Evolutionary conservation across 495 filamentous ascomycete species (phyloP), one percentile per base, ranked within the genome.

Genomic region (Tuber melanosporum): DNA sequence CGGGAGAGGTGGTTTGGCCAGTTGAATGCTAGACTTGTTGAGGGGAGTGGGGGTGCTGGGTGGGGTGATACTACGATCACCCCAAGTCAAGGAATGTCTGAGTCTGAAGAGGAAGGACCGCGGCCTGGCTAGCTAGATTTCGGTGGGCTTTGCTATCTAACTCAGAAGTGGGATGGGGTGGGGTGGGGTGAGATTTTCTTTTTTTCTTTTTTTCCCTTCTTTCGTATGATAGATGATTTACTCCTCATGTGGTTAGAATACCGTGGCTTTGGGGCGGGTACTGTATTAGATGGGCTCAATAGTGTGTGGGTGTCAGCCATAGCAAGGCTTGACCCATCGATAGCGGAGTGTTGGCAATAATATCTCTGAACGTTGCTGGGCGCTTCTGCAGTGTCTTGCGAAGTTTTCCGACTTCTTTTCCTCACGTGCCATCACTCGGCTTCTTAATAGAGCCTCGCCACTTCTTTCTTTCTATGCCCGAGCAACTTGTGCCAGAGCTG

Each of bases 1-100:
- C 89, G 88, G 73, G 93, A 95, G 83, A 87, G 88, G 72, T 97
- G 94, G 89, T 95, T 97, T 83, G 86, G 88, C n/a, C 86, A 86
- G 39, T 86, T 89, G 8, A 81, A 81, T 74, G 75, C 74, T 8
- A 71, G 42, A 36, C 49, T 82, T 44, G 72, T 82, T 52, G 66
- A 77, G 43, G 47, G 75, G 32, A 82, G 79, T 73, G 80, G 77
- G 26, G 80, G 81, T 20, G 49, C 70, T 39, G 74, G 41, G 6
- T 83, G 82, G 82, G 70, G 78, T 36, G 46, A 26, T n/a, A 4
- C 52, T 14, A 14, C n/a, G 3, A 26, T 62, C 52, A 62, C 3
- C 52, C 52, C 14, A 8, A 32, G 41, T 12, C 57, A 6, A 36
- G 57, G 32, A 66, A 17, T 26, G 14, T 66, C 57, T 5, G 32